These are phyloP conservation scores for Talaromyces thailandensis DNA, from an alignment of 495 filamentous ascomycete species.

Conservation along the genomic window DNA sequence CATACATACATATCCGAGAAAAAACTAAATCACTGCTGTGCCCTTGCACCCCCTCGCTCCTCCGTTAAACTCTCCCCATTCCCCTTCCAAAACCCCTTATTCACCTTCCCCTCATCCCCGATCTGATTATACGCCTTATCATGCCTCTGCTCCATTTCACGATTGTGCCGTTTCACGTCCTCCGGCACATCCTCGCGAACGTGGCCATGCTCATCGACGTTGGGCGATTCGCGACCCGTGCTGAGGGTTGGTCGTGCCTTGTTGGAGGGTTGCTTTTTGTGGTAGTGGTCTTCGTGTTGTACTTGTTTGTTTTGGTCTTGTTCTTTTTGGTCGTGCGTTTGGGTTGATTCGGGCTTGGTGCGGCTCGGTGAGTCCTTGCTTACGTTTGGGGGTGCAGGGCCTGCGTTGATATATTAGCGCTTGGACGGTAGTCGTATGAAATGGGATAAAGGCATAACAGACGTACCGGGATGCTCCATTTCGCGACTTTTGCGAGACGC, in stretches of 20 bases:
- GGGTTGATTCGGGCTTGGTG: not conserved
- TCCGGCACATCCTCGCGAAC: constrained; percentile 19
- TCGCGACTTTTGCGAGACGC: constrained; percentile 10
- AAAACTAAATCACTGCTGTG: not conserved
- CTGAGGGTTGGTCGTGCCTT: constrained; percentile 27
- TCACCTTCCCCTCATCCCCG: constrained; percentile 21
- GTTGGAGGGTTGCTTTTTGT: constrained; percentile 20
- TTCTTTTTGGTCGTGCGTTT: not conserved
- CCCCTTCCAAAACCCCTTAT: constrained; percentile 17
- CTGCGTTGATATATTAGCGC: not conserved
- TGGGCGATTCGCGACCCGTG: constrained; percentile 21
- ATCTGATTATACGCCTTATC: constrained; percentile 32
- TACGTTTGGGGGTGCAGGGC: constrained; percentile 15
- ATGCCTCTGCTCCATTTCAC: constrained; percentile 25
- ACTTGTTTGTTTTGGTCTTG: not conserved
- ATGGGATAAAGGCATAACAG: not conserved
- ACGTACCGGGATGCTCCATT: constrained; percentile 20
- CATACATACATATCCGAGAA: not conserved
- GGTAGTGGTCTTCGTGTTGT: not conserved
- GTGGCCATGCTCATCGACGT: constrained; percentile 23
- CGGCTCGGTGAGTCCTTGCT: constrained; percentile 7
- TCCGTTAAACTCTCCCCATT: constrained; percentile 1
- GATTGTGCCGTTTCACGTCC: constrained; percentile 32
- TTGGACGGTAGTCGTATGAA: not conserved
- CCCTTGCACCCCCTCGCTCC: not conserved